Base-by-base conservation (phyloP, 2,329 filamentous ascomycete genomes). In the Endothia cerciana region DNA sequence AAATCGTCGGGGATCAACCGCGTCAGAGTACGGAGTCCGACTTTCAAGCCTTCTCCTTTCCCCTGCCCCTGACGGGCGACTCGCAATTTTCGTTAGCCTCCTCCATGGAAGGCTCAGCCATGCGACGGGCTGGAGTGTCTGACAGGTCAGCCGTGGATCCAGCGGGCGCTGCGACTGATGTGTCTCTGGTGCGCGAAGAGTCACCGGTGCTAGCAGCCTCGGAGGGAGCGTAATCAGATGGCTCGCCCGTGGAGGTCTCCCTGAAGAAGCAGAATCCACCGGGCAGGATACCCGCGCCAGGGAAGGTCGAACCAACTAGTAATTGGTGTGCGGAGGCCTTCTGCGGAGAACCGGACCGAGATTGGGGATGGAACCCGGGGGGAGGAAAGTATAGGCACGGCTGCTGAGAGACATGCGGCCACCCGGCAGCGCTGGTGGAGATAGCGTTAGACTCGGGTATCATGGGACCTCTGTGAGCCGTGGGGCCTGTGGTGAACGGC, bases 231-330 rank as follows among this genome's bases (percentile, higher is more conserved):
- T 28, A n/a, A 3, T 49, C 43, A 38, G 41, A 41, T 2, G 30
- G 30, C 60, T 45, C 60, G 5, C 38, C 49, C 2, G n/a, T 36
- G 11, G 66, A 68, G 25, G 64, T 61, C 25, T 63, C 60, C 6
- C 49, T 56, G 30, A 60, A 58, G 38, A 25, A 41, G 30, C 28
- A 17, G 15, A 41, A 15, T 10, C 56, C 64, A 28, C 58, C 45
- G 1, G 66, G 66, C 28, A 49, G 25, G 45, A 63, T 30, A 25
- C 45, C 28, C 11, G 43, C 5, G 30, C 45, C 4, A 22, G 61
- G 25, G 59, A 64, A 38, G 40, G 51, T 11, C 1, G 66, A 57
- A n/a, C 36, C 63, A 58, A 10, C n/a, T 22, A 19, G 55, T 0
- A 28, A 59, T 1, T 30, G 40, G 13, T 8, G n/a, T 5, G 15